Evolutionary conservation across 306 rosid genomes (phyloP).

Genomic region (Trifolium subterraneum): DNA sequence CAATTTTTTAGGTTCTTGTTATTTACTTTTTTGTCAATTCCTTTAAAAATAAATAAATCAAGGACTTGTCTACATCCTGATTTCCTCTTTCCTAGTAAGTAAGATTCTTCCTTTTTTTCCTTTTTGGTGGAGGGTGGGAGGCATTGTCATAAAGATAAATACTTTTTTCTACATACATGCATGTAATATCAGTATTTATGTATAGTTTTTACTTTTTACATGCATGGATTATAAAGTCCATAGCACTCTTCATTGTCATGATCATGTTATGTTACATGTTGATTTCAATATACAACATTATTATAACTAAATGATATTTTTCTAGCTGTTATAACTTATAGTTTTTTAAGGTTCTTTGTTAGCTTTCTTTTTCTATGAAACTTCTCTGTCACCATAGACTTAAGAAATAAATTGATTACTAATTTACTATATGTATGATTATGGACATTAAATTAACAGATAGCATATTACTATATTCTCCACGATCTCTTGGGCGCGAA

Average conservation of each 20-base stretch:
- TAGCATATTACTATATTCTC: background rate
- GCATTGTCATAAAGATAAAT: constrained; percentile 12
- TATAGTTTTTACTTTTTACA: background rate
- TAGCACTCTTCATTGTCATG: too few relatives aligned
- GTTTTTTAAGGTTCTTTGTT: background rate
- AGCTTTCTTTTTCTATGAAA: background rate
- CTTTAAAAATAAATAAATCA: background rate
- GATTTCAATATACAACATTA: background rate
- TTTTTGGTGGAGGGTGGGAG: constrained; percentile 10
- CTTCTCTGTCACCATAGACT: background rate
- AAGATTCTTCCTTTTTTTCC: constrained; percentile 27
- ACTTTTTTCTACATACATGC: constrained; percentile 8
- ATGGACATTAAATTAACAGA: too few relatives aligned
- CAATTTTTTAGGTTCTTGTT: constrained; percentile 36
- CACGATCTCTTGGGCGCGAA: too few relatives aligned
- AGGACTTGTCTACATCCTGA: constrained; percentile 34
- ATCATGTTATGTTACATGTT: background rate
- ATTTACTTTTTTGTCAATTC: constrained; percentile 26
- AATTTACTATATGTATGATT: too few relatives aligned
- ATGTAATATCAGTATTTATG: background rate
- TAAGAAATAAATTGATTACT: background rate
- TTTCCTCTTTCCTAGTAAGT: background rate
- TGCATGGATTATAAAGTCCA: too few relatives aligned
- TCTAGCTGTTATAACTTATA: background rate
- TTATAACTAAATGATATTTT: background rate